Percentiles rank a stretch among this genome's conserved stretches.
phyloP scores from a whole-genome alignment of 495 filamentous ascomycete species.

The Trichocladium uniseriatum region DNA sequence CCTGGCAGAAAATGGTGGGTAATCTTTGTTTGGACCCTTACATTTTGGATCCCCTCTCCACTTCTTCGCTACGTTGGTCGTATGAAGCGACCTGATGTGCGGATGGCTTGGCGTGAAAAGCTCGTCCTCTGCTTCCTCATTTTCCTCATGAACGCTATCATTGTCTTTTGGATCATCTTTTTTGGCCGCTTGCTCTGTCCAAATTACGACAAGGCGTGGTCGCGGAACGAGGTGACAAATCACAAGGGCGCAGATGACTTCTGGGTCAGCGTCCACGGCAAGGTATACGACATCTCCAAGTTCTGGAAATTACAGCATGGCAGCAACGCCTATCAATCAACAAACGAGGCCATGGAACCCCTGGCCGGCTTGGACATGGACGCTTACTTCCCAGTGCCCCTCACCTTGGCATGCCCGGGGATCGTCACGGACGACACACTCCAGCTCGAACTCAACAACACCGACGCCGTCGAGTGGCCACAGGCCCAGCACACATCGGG shows the following conservation, averaged over 20 bases:
- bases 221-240: constrained; percentile 54
- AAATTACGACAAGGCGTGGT: constrained; percentile 86
- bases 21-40: constrained; percentile 69
- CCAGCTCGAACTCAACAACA: constrained; percentile 53
- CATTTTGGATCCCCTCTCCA: constrained; percentile 93
- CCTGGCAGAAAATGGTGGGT: constrained; percentile 66
- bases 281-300: constrained; percentile 83
- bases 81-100: constrained; percentile 95
- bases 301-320: constrained; percentile 83
- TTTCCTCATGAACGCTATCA: constrained; percentile 65
- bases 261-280: constrained; percentile 79
- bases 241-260: constrained; percentile 69
- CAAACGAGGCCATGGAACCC: constrained; percentile 56
- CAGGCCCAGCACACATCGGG: constrained; percentile 55
- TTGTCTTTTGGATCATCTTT: constrained; percentile 88
- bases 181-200: constrained; percentile 84
- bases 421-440: constrained; percentile 49
- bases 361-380: constrained; percentile 73
- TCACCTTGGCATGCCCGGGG: constrained; percentile 61
- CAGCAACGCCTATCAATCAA: constrained; percentile 52
- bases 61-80: constrained; percentile 69
- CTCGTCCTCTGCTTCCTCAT: constrained; percentile 74
- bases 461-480: constrained; percentile 32
- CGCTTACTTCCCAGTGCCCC: constrained; percentile 73
- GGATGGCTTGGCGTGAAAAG: constrained; percentile 96